These are phyloP conservation scores for Amesomyces nigricolor DNA, from an alignment of 2,329 filamentous ascomycete species.

Conservation along the genomic window DNA sequence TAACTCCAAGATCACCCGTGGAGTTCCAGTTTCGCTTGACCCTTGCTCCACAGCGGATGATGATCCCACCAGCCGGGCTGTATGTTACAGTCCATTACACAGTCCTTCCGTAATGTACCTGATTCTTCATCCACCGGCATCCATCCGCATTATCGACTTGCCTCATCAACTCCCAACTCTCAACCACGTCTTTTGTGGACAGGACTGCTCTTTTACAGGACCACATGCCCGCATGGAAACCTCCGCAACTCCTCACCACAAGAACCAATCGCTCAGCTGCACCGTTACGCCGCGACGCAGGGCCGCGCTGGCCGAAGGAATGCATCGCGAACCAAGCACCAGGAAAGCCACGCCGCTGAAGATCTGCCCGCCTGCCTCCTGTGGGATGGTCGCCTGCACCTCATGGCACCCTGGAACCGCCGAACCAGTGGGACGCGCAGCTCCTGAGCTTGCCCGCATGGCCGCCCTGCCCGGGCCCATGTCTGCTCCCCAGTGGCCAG, in stretches of 20 bases:
- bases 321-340: neutral
- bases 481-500: conserved; percentile 6
- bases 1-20: conserved; percentile 15
- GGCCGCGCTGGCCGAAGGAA: conserved; percentile 17
- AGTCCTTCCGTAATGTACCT: neutral
- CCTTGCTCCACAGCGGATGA: conserved; percentile 7
- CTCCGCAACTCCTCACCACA: neutral
- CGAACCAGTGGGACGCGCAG: conserved; percentile 8
- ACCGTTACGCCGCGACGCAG: conserved; percentile 12
- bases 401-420: conserved; percentile 14
- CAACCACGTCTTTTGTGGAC: neutral
- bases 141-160: neutral
- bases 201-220: neutral
- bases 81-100: too few species aligned
- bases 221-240: too few species aligned
- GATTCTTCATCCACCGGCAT: neutral
- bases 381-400: conserved; percentile 5
- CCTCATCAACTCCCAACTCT: neutral
- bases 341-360: conserved; percentile 6
- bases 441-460: neutral
- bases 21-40: conserved; percentile 16
- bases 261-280: neutral
- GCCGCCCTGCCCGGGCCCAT: neutral
- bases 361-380: conserved; percentile 8
- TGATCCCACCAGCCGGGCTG: conserved; percentile 1